Conservation (phyloP, 805 yeast species). For the Nakazawaea siamensis region DNA sequence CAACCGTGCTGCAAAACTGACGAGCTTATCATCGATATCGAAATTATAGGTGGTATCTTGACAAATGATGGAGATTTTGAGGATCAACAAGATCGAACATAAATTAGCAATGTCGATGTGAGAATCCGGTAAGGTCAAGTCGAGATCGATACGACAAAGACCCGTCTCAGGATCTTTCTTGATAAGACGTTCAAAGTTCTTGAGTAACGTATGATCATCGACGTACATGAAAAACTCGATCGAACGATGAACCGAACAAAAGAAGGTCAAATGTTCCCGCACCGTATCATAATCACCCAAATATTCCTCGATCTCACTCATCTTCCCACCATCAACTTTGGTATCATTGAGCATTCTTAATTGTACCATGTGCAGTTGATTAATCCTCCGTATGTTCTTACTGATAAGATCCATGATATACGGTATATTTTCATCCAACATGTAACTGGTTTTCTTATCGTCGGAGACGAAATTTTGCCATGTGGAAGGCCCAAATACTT, state of each 20-base stretch:
- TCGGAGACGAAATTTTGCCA: conserved; percentile 10
- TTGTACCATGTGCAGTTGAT: conserved; percentile 6
- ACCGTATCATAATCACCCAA: conserved; percentile 6
- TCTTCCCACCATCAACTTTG: conserved; percentile 1
- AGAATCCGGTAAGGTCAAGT: conserved; percentile 1
- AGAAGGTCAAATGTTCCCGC: neutral
- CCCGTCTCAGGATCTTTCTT: neutral
- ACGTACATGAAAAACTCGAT: conserved; percentile 1
- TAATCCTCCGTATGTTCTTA: conserved; percentile 4
- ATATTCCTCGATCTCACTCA: conserved; percentile 8
- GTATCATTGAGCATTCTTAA: conserved; percentile 6
- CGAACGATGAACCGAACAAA: neutral
- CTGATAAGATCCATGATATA: conserved; percentile 7
- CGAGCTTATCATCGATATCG: conserved; percentile 7
- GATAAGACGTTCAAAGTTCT: conserved; percentile 3
- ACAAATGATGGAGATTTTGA: conserved; percentile 4
- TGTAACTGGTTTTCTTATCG: conserved; percentile 4
- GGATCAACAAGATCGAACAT: conserved; percentile 4
- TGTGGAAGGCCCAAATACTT: conserved; percentile 7
- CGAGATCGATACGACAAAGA: conserved; percentile 1
- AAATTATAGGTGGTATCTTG: conserved; percentile 5
- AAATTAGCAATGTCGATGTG: conserved; percentile 5
- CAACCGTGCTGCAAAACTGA: conserved; percentile 6
- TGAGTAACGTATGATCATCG: conserved; percentile 1
- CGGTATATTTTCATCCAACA: conserved; percentile 5